Evolutionary conservation across 805 yeast genomes (phyloP).

Genomic region (Teunomyces aglyptinius): DNA sequence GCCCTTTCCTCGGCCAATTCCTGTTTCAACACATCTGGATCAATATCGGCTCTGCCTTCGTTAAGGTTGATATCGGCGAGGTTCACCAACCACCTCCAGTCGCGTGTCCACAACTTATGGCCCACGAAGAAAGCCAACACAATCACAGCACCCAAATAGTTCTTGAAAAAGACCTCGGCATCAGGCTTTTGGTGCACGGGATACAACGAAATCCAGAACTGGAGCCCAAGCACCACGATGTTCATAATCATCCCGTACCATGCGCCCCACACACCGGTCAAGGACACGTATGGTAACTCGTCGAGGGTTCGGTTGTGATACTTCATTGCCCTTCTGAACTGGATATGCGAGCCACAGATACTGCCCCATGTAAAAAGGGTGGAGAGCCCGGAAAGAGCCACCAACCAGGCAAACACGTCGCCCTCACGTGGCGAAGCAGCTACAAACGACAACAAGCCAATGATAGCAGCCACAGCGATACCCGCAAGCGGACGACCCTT

Average conservation of each 20-base stretch:
- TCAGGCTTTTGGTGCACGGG: constrained; percentile 23
- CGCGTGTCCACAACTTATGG: constrained; percentile 13
- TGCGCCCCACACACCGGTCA: constrained; percentile 43
- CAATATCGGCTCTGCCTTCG: constrained; percentile 9
- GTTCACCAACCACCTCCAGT: constrained; percentile 7
- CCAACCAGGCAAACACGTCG: constrained; percentile 33
- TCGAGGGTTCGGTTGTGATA: constrained; percentile 34
- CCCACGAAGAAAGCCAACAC: constrained; percentile 12
- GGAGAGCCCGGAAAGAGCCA: constrained; percentile 26
- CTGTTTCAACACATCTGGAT: constrained; percentile 10
- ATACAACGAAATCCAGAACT: constrained; percentile 35
- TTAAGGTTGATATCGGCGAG: constrained; percentile 11
- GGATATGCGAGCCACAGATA: constrained; percentile 22
- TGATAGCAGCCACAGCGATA: constrained; percentile 28
- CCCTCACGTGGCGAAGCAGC: constrained; percentile 38
- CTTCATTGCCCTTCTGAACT: constrained; percentile 25
- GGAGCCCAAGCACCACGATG: constrained; percentile 27
- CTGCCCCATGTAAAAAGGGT: constrained; percentile 30
- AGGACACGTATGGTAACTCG: constrained; percentile 54
- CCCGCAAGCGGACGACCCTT: constrained; percentile 42
- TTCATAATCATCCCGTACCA: constrained; percentile 25
- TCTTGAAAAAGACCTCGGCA: constrained; percentile 13
- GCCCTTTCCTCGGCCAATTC: constrained; percentile 19
- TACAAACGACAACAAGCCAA: constrained; percentile 40
- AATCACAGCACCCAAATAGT: constrained; percentile 15